Evolutionary conservation across 1,139 yeast species (phyloP), one percentile per base, ranked within the genome.

Genomic region (Sugiyamaella castrensis): DNA sequence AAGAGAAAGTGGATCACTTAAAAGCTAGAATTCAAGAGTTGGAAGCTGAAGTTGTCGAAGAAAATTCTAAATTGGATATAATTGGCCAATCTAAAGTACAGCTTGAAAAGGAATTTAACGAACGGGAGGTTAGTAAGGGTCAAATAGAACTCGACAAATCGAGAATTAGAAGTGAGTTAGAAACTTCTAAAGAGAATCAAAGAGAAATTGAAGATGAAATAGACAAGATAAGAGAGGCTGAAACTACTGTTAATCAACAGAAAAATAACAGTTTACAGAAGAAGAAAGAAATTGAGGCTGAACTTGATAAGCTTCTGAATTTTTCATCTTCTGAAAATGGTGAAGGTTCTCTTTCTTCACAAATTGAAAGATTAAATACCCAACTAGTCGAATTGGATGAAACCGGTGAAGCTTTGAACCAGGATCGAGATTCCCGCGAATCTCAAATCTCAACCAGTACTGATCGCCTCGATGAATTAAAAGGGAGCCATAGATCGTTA

Each of bases 1-100:
- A 36, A 5, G 30, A 33, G 24, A 46, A 40, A 31, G 39, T 62
- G 2, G 27, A 40, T 9, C 35, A 37, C 2, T 12, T 57, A 5
- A 44, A 52, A 27, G 48, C 27, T 12, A 39, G 39, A 8, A 42
- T 33, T n/a, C 16, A 30, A 11, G 50, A 37, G 8, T 36, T 33
- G 15, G 16, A 35, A 24, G 33, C 37, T 6, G 34, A 40, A 2
- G 26, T 42, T 32, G 35, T 27, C 9, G 46, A 35, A 11, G 16
- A 40, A n/a, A 26, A 43, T 19, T 33, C 46, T n/a, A 26, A 33
- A 11, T 30, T 28, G 27, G 41, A 42, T 16, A 26, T 34, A 24
- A 4, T 31, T 8, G 36, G 40, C 24, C 12, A 28, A 16, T 30
- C 19, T 29, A 28, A n/a, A 6, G 36, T 11, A 9, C 12, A 39